Conservation (phyloP, 768 basidiomycete genomes). For the Boletales sp. region DNA sequence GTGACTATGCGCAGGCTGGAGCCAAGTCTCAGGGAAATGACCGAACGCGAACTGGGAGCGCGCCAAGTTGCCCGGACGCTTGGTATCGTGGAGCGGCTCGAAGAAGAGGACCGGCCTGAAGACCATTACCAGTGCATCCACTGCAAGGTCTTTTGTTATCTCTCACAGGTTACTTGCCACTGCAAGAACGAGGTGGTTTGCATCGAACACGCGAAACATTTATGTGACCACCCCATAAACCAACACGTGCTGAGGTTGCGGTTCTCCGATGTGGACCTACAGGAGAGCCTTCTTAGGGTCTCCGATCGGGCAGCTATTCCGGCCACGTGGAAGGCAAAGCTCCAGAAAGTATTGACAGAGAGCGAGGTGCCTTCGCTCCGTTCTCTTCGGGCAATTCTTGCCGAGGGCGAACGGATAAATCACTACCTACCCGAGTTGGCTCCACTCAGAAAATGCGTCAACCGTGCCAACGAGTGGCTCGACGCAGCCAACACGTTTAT, state of each 20-base stretch:
- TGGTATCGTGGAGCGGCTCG: constrained; percentile 64
- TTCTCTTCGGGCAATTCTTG: constrained; percentile 73
- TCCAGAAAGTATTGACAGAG: constrained; percentile 63
- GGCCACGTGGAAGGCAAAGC: constrained; percentile 66
- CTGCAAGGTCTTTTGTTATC: constrained; percentile 94
- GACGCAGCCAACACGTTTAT: constrained; percentile 77
- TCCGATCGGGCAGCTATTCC: constrained; percentile 73
- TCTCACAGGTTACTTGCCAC: constrained; percentile 84
- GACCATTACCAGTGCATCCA: constrained; percentile 93
- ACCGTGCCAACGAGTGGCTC: constrained; percentile 82
- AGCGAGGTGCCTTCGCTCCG: constrained; percentile 71
- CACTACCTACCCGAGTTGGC: constrained; percentile 68
- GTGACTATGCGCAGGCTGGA: constrained; percentile 58
- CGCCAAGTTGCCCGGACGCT: constrained; percentile 59
- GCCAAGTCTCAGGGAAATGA: constrained; percentile 85
- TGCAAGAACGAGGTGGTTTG: constrained; percentile 82
- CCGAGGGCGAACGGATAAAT: constrained; percentile 86
- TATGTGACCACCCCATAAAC: constrained; percentile 63
- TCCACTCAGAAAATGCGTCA: constrained; percentile 75
- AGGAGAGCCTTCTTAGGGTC: constrained; percentile 62
- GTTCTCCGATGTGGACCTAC: constrained; percentile 74
- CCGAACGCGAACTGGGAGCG: constrained; percentile 69
- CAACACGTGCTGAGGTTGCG: constrained; percentile 71
- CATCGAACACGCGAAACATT: constrained; percentile 73
- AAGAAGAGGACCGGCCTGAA: constrained; percentile 79